phyloP scores from a whole-genome alignment of 495 filamentous ascomycete genomes.

The Aspergillus saccharolyticus region DNA sequence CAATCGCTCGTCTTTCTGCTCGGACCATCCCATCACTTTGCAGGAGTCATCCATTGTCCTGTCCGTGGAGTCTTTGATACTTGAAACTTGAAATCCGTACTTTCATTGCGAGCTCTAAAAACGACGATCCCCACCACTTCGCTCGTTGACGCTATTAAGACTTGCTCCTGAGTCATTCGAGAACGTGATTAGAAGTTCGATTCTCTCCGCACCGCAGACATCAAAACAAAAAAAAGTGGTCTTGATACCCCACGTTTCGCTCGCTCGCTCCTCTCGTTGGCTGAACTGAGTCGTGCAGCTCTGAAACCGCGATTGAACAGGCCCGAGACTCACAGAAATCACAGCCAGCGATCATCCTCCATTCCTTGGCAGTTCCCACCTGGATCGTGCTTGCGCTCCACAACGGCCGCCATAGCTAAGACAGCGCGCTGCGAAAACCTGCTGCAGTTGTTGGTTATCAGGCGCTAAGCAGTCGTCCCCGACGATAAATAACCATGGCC shows the following conservation, averaged over 20 bases:
- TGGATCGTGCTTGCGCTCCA: constrained; percentile 29
- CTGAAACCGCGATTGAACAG: constrained; percentile 7
- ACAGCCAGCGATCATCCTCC: constrained; percentile 15
- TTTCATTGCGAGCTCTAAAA: not conserved
- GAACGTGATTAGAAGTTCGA: not conserved
- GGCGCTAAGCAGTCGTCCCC: constrained; percentile 29
- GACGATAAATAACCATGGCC: constrained; percentile 35
- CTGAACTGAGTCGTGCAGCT: constrained; percentile 12
- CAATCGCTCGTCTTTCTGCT: not conserved
- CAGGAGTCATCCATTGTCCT: not conserved
- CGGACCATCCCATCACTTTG: not conserved
- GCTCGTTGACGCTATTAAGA: not conserved
- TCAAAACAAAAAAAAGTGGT: not conserved
- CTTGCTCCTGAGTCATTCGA: not conserved
- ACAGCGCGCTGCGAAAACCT: constrained; percentile 31
- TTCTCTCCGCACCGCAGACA: not conserved
- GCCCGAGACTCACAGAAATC: constrained; percentile 15
- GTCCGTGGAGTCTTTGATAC: not conserved
- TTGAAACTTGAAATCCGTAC: not conserved
- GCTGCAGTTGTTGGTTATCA: constrained; percentile 27
- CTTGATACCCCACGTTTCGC: not conserved
- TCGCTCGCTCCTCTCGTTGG: not conserved
- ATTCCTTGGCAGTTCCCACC: constrained; percentile 37
- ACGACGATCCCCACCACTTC: not conserved
- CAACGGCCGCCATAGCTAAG: constrained; percentile 29